Percentiles rank a stretch among this genome's conserved stretches.
phyloP scores from a whole-genome alignment of 208 protist species.

The Endotrypanum monterogeii region DNA sequence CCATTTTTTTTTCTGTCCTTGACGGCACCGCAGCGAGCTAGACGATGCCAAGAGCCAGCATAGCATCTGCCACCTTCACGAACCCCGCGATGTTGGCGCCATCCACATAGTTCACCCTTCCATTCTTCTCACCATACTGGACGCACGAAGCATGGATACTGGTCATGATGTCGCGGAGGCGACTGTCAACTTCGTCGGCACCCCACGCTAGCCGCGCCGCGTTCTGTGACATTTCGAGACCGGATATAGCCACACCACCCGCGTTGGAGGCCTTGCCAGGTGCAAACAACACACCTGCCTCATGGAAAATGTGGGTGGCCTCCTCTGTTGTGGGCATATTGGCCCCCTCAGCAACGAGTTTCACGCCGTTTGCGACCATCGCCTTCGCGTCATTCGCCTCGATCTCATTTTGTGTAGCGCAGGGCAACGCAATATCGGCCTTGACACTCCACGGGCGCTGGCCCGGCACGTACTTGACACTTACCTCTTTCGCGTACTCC shows the following conservation, averaged over 20 bases:
- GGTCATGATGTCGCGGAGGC: conserved; percentile 91
- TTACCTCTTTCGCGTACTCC: conserved; percentile 68
- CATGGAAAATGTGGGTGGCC: conserved; percentile 71
- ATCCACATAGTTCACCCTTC: conserved; percentile 61
- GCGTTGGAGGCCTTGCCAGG: conserved; percentile 95
- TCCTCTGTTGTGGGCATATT: conserved; percentile 93
- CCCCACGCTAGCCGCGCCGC: conserved; percentile 79
- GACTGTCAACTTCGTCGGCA: conserved; percentile 83
- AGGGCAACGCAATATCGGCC: conserved; percentile 81
- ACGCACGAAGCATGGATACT: conserved; percentile 80
- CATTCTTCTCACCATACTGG: conserved; percentile 53
- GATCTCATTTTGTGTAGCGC: conserved; percentile 97
- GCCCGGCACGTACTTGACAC: conserved; percentile 60
- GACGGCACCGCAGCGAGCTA: conserved; percentile 18
- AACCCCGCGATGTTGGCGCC: conserved; percentile 95
- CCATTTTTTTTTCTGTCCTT: background rate
- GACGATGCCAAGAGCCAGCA: conserved; percentile 66
- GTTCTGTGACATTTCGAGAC: conserved; percentile 96
- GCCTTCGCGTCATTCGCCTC: conserved; percentile 60
- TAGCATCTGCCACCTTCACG: conserved; percentile 80
- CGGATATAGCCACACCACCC: conserved; percentile 93
- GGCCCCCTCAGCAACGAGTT: conserved; percentile 86
- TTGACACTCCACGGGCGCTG: conserved; percentile 77
- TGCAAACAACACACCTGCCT: conserved; percentile 71
- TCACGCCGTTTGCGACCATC: conserved; percentile 80